These are phyloP conservation scores for Ascomycota sp. DNA, from an alignment of 2,329 filamentous ascomycete species.

Conservation along the genomic window DNA sequence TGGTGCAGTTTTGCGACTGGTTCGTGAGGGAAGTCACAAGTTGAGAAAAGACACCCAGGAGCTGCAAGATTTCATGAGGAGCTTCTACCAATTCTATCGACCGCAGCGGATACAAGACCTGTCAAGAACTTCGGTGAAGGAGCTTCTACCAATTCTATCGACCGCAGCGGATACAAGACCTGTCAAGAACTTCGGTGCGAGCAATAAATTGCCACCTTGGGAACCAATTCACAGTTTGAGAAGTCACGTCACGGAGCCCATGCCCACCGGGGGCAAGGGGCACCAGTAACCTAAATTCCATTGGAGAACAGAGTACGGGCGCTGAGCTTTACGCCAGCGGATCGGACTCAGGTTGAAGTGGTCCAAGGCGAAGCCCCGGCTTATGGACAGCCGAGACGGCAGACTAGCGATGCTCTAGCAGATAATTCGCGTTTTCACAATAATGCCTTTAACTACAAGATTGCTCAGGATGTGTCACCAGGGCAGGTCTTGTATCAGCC, in stretches of 20 bases:
- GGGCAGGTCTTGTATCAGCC: constrained; percentile 37
- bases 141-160: constrained; percentile 11
- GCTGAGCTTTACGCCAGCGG: constrained; percentile 1
- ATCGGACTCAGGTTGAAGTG: constrained; percentile 1
- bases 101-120: background rate
- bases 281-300: constrained; percentile 10
- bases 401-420: constrained; percentile 11
- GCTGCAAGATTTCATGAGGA: constrained; percentile 24
- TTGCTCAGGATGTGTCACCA: constrained; percentile 20
- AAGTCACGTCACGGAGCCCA: constrained; percentile 12
- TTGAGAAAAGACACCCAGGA: constrained; percentile 35
- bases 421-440: constrained; percentile 14
- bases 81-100: background rate
- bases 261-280: constrained; percentile 8
- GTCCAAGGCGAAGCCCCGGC: constrained; percentile 5
- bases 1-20: constrained; percentile 15
- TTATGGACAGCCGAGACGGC: constrained; percentile 8
- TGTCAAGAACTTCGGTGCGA: background rate
- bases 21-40: constrained; percentile 35
- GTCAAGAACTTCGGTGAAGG: constrained; percentile 5
- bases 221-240: constrained; percentile 5
- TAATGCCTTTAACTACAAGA: no score
- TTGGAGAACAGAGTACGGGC: constrained; percentile 6
- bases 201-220: background rate
- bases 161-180: background rate